phyloP scores from a whole-genome alignment of 371 early-diverging fungal species.

The Rhizopus sp. region DNA sequence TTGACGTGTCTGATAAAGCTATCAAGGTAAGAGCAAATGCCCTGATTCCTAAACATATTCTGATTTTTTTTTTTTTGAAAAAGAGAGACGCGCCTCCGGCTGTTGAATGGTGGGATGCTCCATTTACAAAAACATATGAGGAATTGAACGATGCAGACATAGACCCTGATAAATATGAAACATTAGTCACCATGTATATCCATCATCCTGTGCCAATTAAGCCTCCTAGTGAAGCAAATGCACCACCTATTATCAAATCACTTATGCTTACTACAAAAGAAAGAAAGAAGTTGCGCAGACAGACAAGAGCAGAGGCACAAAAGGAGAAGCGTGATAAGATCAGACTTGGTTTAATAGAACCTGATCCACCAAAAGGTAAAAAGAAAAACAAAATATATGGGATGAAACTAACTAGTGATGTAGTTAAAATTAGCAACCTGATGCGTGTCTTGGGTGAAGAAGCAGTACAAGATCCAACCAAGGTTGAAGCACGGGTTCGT shows the following conservation, averaged over 20 bases:
- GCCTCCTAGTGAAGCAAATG: slow-evolving; percentile 72
- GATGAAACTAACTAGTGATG: not conserved
- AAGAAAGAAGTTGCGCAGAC: slow-evolving; percentile 89
- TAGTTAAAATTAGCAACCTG: slow-evolving; percentile 87
- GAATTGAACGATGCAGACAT: slow-evolving; percentile 49
- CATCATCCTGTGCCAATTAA: slow-evolving; percentile 93
- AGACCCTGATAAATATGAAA: slow-evolving; percentile 46
- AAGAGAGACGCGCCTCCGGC: slow-evolving; percentile 74
- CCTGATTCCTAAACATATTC: slow-evolving; percentile 3
- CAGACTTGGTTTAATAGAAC: slow-evolving; percentile 89
- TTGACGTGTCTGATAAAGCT: slow-evolving; percentile 73
- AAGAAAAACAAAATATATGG: too few relatives aligned
- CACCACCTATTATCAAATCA: slow-evolving; percentile 64
- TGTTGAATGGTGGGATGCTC: slow-evolving; percentile 97
- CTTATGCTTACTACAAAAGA: slow-evolving; percentile 93
- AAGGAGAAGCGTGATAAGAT: slow-evolving; percentile 96
- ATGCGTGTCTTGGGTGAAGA: slow-evolving; percentile 93
- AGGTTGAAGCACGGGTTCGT: slow-evolving; percentile 87
- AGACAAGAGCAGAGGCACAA: slow-evolving; percentile 80
- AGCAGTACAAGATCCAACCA: slow-evolving; percentile 92
- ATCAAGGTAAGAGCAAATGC: slow-evolving; percentile 59
- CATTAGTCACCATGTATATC: slow-evolving; percentile 76
- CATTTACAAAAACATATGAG: slow-evolving; percentile 75
- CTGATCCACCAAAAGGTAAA: slow-evolving; percentile 84
- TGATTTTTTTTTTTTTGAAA: not conserved